Conservation (phyloP, 306 rosid genomes). For the Urtica urens region DNA sequence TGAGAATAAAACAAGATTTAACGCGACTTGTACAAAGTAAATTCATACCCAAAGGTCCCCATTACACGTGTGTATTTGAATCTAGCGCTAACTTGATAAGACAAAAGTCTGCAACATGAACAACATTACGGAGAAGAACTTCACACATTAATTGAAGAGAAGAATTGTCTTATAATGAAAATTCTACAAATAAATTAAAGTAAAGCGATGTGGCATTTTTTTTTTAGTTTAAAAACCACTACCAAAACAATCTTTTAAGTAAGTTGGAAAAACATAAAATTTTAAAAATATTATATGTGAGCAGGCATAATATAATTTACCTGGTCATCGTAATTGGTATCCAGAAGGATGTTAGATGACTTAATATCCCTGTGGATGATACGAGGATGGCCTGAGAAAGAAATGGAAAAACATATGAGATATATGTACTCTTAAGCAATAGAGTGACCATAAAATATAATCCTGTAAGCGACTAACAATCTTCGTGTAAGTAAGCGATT, state of each 20-base stretch:
- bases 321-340: slow-evolving; percentile 74
- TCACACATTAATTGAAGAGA: no score
- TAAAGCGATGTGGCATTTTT: no score
- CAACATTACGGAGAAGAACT: no score
- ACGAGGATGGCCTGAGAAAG: slow-evolving; percentile 89
- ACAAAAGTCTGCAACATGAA: slow-evolving; percentile 96
- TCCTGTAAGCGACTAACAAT: slow-evolving; percentile 54
- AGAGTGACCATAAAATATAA: background rate
- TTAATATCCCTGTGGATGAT: slow-evolving; percentile 96
- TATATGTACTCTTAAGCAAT: background rate
- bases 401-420: background rate
- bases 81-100: slow-evolving; percentile 87
- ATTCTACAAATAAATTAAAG: no score
- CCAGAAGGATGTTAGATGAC: slow-evolving; percentile 91
- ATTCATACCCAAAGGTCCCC: slow-evolving; percentile 95
- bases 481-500: slow-evolving; percentile 91
- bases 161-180: no score
- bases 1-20: background rate
- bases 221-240: no score
- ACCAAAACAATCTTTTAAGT: background rate
- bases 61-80: slow-evolving; percentile 85
- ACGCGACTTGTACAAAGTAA: background rate
- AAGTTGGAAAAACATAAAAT: background rate
- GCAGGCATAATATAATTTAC: slow-evolving; percentile 30
- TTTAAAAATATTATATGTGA: no score